Evolutionary conservation across 2,329 filamentous ascomycete genomes (phyloP).

Genomic region (Pseudocercospora fijiensis): DNA sequence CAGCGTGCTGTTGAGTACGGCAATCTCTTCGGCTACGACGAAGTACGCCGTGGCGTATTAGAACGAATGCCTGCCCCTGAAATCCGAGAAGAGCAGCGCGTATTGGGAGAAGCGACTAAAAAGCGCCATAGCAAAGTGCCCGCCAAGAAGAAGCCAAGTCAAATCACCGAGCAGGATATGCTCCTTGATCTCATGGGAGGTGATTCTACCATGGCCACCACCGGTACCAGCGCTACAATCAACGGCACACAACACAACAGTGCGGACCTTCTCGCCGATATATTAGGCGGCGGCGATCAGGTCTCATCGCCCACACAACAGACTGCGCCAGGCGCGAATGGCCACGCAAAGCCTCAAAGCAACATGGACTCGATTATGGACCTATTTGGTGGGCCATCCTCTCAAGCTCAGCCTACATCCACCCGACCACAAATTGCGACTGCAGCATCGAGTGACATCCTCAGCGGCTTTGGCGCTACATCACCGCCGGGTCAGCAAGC

Average conservation of each 20-base stretch:
- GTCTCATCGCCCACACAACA: conserved; percentile 48
- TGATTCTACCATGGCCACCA: conserved; percentile 51
- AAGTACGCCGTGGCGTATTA: conserved; percentile 82
- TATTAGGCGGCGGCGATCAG: conserved; percentile 70
- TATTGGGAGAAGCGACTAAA: conserved; percentile 73
- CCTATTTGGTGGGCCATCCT: conserved; percentile 61
- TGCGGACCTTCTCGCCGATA: conserved; percentile 85
- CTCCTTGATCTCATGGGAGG: conserved; percentile 91
- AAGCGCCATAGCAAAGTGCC: conserved; percentile 53
- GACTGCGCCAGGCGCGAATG: conserved; percentile 31
- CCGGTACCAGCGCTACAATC: conserved; percentile 54
- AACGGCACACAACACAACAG: conserved; percentile 66
- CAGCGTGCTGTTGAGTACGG: conserved; percentile 93
- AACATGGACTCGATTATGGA: conserved; percentile 76
- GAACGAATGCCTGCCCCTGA: conserved; percentile 98
- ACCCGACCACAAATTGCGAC: conserved; percentile 37
- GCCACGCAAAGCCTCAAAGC: conserved; percentile 29
- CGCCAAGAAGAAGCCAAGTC: conserved; percentile 73
- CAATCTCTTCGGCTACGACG: conserved; percentile 88
- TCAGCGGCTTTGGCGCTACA: conserved; percentile 48
- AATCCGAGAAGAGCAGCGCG: conserved; percentile 91
- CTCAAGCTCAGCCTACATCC: conserved; percentile 38
- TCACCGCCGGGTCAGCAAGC: conserved; percentile 47
- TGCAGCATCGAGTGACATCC: conserved; percentile 43
- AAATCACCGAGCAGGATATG: conserved; percentile 87